A percentile compares a stretch with the other conserved stretches of the same genome.
Evolutionary conservation across 805 yeast genomes (phyloP).

Genomic region (Wilhelminamyces savonicus): DNA sequence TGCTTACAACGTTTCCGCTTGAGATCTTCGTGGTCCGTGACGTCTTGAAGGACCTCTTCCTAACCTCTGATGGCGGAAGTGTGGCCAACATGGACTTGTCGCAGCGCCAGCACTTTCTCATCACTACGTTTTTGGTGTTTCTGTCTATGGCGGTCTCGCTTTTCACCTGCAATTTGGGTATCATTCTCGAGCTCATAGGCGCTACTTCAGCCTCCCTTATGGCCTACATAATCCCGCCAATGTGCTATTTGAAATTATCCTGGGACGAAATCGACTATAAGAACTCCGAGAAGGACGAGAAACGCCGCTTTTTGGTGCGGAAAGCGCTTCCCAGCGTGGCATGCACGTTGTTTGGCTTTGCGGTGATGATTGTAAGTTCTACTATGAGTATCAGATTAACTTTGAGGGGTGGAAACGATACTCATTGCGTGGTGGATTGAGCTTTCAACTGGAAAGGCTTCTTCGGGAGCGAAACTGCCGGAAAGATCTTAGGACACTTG

Average conservation of each 20-base stretch:
- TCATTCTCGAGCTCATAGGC: constrained; percentile 83
- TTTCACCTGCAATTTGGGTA: constrained; percentile 82
- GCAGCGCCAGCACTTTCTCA: constrained; percentile 46
- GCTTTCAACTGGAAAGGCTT: too few relatives aligned
- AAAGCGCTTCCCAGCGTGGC: constrained; percentile 52
- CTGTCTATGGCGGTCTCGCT: constrained; percentile 71
- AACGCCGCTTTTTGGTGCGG: constrained; percentile 18
- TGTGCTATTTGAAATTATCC: constrained; percentile 69
- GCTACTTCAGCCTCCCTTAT: constrained; percentile 88
- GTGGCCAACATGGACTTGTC: constrained; percentile 37
- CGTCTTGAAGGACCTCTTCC: constrained; percentile 63
- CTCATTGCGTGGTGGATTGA: constrained; percentile 43
- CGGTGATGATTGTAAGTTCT: constrained; percentile 78
- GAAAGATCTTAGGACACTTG: too few relatives aligned
- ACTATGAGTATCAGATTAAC: constrained; percentile 57
- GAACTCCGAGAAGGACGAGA: constrained; percentile 12
- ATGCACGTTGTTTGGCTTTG: constrained; percentile 65
- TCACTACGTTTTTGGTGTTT: constrained; percentile 62
- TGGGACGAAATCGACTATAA: constrained; percentile 31
- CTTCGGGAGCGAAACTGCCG: too few relatives aligned
- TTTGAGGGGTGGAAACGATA: constrained; percentile 29
- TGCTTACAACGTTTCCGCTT: constrained; percentile 87
- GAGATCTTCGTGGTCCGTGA: constrained; percentile 89
- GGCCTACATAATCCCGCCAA: constrained; percentile 89
- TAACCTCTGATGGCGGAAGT: constrained; percentile 13